Conservation (phyloP, 2,329 filamentous ascomycete genomes). For the Penicillium sp. region DNA sequence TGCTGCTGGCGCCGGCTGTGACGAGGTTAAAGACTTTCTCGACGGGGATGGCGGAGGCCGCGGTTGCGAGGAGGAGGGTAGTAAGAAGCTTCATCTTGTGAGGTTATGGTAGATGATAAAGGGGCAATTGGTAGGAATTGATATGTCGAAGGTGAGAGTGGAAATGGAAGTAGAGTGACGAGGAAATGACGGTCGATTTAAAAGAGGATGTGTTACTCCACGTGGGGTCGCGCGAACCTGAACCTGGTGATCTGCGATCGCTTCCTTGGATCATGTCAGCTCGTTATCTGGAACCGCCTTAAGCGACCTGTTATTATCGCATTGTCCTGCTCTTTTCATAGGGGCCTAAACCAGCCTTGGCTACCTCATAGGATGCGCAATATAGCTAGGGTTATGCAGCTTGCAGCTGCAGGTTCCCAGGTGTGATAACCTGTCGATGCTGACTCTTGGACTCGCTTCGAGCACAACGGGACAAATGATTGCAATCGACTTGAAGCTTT, state of each 20-base stretch:
- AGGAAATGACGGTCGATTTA: neutral
- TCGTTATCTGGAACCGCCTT: neutral
- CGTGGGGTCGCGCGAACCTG: no score
- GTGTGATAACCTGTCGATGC: neutral
- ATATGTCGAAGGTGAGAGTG: neutral
- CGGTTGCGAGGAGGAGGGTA: constrained; percentile 22
- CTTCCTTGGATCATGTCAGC: neutral
- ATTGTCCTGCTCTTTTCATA: neutral
- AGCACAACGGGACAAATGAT: neutral
- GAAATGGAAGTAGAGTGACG: neutral
- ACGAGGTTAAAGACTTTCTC: constrained; percentile 12
- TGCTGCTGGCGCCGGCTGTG: constrained; percentile 15
- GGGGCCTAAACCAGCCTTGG: neutral
- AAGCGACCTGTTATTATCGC: neutral
- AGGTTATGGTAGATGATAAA: neutral
- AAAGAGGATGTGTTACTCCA: neutral
- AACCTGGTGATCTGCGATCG: neutral
- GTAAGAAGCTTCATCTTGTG: constrained; percentile 28
- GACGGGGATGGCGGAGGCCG: constrained; percentile 25
- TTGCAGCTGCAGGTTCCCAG: neutral
- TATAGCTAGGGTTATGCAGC: neutral
- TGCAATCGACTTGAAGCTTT: neutral
- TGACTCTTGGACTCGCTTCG: neutral
- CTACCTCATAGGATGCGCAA: neutral
- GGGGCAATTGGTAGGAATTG: neutral